Conservation (phyloP, 192 early-diverging fungal species). For the Cladochytrium replicatum region DNA sequence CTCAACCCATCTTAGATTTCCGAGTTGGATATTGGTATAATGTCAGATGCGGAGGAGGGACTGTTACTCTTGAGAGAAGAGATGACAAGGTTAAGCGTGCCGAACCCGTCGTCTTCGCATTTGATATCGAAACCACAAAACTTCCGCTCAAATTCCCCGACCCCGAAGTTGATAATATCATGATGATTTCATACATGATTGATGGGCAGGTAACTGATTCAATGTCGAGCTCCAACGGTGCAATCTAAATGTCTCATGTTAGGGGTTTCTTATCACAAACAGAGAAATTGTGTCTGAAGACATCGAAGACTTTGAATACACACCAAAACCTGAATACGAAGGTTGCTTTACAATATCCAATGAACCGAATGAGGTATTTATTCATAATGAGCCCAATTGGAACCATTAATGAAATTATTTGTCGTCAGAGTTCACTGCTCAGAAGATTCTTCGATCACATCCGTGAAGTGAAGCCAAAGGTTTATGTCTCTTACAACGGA, state of each 20-base stretch:
- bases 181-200: conserved; percentile 99
- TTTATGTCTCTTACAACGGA: conserved; percentile 97
- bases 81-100: conserved; percentile 82
- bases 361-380: conserved; percentile 69
- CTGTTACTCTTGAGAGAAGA: conserved; percentile 52
- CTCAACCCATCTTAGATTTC: conserved; percentile 45
- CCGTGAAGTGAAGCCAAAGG: conserved; percentile 64
- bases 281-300: conserved; percentile 90
- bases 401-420: not conserved
- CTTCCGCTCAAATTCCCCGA: conserved; percentile 97
- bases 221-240: not conserved
- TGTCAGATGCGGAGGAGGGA: conserved; percentile 45
- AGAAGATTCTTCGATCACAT: conserved; percentile 90
- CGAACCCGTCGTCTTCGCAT: conserved; percentile 88
- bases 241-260: not conserved
- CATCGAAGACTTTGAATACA: conserved; percentile 97
- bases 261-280: conserved; percentile 96
- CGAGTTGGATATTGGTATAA: conserved; percentile 95
- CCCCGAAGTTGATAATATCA: conserved; percentile 76
- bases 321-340: conserved; percentile 88
- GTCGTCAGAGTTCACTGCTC: conserved; percentile 48
- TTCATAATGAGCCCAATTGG: not conserved
- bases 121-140: conserved; percentile 98
- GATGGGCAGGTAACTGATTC: conserved; percentile 90
- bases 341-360: conserved; percentile 97